phyloP scores from a whole-genome alignment of 768 basidiomycete genomes.

The Kockovaella imperatae region DNA sequence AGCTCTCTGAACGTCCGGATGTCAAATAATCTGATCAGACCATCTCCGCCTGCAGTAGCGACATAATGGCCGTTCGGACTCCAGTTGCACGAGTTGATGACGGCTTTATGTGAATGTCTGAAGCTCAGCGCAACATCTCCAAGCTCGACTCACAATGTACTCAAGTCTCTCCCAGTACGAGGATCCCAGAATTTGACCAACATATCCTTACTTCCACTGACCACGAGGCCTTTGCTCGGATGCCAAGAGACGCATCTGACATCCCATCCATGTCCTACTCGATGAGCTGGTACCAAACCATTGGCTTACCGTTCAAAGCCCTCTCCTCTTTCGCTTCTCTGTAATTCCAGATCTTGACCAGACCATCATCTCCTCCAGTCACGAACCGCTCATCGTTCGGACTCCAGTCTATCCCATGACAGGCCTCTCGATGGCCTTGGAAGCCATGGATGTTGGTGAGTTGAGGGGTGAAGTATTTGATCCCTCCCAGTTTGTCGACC shows the following conservation, averaged over 20 bases:
- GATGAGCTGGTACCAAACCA: not conserved
- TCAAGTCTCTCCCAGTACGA: slow-evolving; percentile 77
- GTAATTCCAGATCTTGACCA: slow-evolving; percentile 90
- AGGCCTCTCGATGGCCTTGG: slow-evolving; percentile 88
- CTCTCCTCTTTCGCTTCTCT: slow-evolving; percentile 83
- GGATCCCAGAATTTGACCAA: slow-evolving; percentile 99
- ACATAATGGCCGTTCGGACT: slow-evolving; percentile 88
- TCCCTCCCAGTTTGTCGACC: slow-evolving; percentile 82
- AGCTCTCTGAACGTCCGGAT: slow-evolving; percentile 97
- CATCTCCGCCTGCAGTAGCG: slow-evolving; percentile 90
- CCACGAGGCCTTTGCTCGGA: slow-evolving; percentile 87
- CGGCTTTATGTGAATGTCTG: slow-evolving; percentile 95
- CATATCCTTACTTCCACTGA: slow-evolving; percentile 94
- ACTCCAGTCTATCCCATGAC: slow-evolving; percentile 82
- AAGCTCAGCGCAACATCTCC: not conserved
- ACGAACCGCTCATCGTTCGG: slow-evolving; percentile 88
- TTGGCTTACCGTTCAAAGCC: slow-evolving; percentile 62
- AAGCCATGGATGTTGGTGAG: slow-evolving; percentile 97
- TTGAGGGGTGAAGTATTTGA: slow-evolving; percentile 98
- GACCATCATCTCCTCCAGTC: slow-evolving; percentile 91
- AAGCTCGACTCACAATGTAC: slow-evolving; percentile 63
- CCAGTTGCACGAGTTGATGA: slow-evolving; percentile 87
- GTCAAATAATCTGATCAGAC: slow-evolving; percentile 90
- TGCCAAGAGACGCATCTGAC: slow-evolving; percentile 99
- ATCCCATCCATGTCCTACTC: slow-evolving; percentile 92